phyloP scores from a whole-genome alignment of 345 rosid species.

The Hibiscus trionum region DNA sequence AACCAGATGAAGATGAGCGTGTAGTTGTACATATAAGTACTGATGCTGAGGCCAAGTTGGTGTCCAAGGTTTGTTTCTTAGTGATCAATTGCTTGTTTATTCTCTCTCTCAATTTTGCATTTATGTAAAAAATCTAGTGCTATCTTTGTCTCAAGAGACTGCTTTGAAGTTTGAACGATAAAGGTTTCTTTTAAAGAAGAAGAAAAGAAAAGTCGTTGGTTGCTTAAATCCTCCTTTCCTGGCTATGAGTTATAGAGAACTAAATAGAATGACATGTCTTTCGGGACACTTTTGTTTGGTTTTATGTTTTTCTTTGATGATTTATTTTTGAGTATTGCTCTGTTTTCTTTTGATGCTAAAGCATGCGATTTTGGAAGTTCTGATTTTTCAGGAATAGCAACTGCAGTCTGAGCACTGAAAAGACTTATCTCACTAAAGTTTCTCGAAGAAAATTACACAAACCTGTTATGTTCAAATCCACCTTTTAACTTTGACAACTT shows the following conservation, averaged over 20 bases:
- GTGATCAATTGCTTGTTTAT: background rate
- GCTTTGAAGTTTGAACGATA: background rate
- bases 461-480: background rate
- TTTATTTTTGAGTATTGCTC: background rate
- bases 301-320: background rate
- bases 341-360: background rate
- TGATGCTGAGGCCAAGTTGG: slow-evolving; percentile 28
- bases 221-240: background rate
- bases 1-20: slow-evolving; percentile 45
- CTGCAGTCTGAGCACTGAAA: background rate
- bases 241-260: background rate
- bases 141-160: background rate
- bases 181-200: background rate
- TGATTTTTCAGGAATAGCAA: background rate
- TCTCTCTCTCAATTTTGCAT: background rate
- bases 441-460: too few species aligned
- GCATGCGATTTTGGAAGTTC: background rate
- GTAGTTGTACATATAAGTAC: slow-evolving; percentile 45
- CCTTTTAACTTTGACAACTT: background rate
- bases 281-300: background rate
- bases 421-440: background rate
- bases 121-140: background rate
- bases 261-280: background rate
- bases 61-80: slow-evolving; percentile 31
- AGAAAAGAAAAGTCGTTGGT: background rate